A percentile compares a stretch with the other conserved stretches of the same genome.
These are phyloP conservation scores for Stagonosporopsis vannaccii DNA, from an alignment of 2,329 filamentous ascomycete genomes.

Conservation along the genomic window DNA sequence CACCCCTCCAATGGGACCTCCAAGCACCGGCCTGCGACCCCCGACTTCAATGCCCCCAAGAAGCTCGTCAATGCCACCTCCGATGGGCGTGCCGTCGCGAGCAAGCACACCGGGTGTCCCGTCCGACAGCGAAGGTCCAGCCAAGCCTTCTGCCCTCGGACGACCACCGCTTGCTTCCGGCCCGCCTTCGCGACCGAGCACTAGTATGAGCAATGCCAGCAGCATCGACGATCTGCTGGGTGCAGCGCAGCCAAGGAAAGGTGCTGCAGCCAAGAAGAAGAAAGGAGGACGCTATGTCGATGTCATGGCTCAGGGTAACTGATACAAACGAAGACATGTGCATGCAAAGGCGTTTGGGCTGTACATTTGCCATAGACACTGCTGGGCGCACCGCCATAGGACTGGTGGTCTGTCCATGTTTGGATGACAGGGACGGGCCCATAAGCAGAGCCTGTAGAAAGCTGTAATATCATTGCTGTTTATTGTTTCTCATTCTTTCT, in stretches of 20 bases:
- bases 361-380: neutral
- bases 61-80: slow-evolving; percentile 49
- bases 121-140: slow-evolving; percentile 38
- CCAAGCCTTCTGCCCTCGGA: slow-evolving; percentile 34
- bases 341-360: slow-evolving; percentile 5
- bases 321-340: neutral
- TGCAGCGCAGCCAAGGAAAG: slow-evolving; percentile 73
- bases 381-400: neutral
- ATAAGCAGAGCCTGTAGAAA: slow-evolving; percentile 7
- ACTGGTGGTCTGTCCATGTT: neutral
- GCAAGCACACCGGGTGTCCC: slow-evolving; percentile 44
- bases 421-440: neutral
- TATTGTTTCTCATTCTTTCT: no score
- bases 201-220: slow-evolving; percentile 88
- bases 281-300: slow-evolving; percentile 92
- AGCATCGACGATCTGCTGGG: slow-evolving; percentile 93
- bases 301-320: slow-evolving; percentile 70
- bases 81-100: slow-evolving; percentile 38
- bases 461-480: slow-evolving; percentile 7
- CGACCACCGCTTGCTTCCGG: slow-evolving; percentile 37
- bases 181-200: slow-evolving; percentile 63
- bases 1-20: slow-evolving; percentile 46
- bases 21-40: slow-evolving; percentile 22
- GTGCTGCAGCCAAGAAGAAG: slow-evolving; percentile 66
- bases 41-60: slow-evolving; percentile 33